phyloP scores from a whole-genome alignment of 495 filamentous ascomycete species.

The Penicillium goetzii region DNA sequence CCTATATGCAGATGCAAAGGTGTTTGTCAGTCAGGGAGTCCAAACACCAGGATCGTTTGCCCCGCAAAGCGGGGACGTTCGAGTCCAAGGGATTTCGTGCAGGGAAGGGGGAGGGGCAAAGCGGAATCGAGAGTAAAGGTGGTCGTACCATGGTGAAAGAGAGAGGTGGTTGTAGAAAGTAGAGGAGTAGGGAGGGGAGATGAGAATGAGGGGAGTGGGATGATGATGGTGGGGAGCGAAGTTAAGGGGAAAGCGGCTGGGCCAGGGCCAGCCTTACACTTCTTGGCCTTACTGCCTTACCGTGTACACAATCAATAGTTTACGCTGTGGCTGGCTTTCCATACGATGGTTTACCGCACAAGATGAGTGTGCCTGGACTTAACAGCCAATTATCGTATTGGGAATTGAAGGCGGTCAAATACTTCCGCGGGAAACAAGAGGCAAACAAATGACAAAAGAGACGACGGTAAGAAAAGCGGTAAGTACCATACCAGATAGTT shows the following conservation, averaged over 20 bases:
- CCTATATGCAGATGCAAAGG: slow-evolving; percentile 53
- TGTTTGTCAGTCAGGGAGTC: slow-evolving; percentile 31
- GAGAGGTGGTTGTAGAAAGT: slow-evolving; percentile 20
- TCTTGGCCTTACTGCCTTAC: slow-evolving; percentile 9
- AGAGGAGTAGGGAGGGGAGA: slow-evolving; percentile 9
- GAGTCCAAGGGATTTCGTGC: slow-evolving; percentile 12
- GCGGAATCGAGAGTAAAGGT: background rate
- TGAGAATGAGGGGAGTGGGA: slow-evolving; percentile 16
- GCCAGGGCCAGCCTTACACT: slow-evolving; percentile 29
- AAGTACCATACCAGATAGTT: background rate
- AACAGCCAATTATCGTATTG: slow-evolving; percentile 20
- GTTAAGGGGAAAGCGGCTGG: slow-evolving; percentile 29
- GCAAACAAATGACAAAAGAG: background rate
- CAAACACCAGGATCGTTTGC: slow-evolving; percentile 30
- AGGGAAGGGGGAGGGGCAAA: background rate
- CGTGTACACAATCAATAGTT: slow-evolving; percentile 26
- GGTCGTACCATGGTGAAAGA: slow-evolving; percentile 25
- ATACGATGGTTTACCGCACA: background rate
- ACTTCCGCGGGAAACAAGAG: background rate
- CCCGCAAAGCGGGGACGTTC: slow-evolving; percentile 46
- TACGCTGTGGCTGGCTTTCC: slow-evolving; percentile 9
- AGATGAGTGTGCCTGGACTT: background rate
- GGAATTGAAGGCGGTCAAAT: slow-evolving; percentile 20
- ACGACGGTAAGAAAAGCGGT: background rate
- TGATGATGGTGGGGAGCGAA: slow-evolving; percentile 25